Evolutionary conservation across 2,329 filamentous ascomycete species (phyloP).

Genomic region (Teratosphaeriaceae sp.): DNA sequence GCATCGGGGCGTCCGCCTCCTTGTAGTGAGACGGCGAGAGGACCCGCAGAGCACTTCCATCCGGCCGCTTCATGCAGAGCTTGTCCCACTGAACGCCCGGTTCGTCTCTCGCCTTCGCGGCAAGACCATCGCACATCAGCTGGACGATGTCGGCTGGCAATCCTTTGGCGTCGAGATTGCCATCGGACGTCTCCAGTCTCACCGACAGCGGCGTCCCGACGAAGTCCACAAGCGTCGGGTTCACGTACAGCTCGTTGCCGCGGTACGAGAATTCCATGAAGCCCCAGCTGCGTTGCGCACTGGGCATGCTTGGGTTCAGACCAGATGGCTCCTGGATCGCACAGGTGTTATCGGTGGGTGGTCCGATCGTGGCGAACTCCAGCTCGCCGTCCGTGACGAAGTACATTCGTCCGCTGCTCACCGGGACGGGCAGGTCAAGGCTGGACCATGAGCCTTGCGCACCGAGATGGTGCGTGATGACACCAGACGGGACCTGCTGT

Average conservation of each 20-base stretch:
- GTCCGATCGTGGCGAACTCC: slow-evolving; percentile 1
- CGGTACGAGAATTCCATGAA: slow-evolving; percentile 39
- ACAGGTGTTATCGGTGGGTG: neutral
- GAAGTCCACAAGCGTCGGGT: slow-evolving; percentile 21
- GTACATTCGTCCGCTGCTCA: slow-evolving; percentile 1
- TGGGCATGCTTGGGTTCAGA: neutral
- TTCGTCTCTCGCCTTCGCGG: slow-evolving; percentile 47
- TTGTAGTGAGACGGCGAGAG: slow-evolving; percentile 34
- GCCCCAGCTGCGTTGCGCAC: slow-evolving; percentile 23
- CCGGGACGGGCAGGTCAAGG: neutral
- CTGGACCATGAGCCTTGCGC: neutral
- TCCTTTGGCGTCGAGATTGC: slow-evolving; percentile 44
- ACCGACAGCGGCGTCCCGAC: slow-evolving; percentile 41
- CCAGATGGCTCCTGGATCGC: neutral
- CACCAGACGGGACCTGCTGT: neutral
- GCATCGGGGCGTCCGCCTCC: slow-evolving; percentile 35
- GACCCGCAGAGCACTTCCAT: slow-evolving; percentile 30
- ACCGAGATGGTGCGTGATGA: neutral
- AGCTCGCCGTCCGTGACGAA: neutral
- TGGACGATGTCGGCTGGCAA: slow-evolving; percentile 50
- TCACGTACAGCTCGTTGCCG: slow-evolving; percentile 35
- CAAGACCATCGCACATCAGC: slow-evolving; percentile 46
- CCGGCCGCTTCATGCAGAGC: slow-evolving; percentile 41
- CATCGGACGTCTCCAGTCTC: slow-evolving; percentile 36
- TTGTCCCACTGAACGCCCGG: slow-evolving; percentile 51